Evolutionary conservation across 108 stramenopile species (phyloP).

Genomic region (Craspedostauros australis): DNA sequence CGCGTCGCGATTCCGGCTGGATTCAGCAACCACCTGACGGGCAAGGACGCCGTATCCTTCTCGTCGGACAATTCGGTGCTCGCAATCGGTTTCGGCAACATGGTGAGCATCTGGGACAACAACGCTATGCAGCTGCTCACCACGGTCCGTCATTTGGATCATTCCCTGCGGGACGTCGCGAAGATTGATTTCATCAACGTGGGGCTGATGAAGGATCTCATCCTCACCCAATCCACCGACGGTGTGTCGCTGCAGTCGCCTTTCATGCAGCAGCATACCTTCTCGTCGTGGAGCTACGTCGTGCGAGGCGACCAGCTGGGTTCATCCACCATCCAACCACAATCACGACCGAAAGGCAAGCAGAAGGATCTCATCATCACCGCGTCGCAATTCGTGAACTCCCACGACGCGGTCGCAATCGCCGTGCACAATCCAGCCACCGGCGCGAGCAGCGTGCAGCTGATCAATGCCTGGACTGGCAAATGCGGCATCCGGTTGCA

Average conservation of each 20-base stretch:
- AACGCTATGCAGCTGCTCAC: constrained; percentile 52
- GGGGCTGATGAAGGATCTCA: constrained; percentile 40
- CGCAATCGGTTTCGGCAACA: constrained; percentile 56
- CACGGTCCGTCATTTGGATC: constrained; percentile 34
- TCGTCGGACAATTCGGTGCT: constrained; percentile 69
- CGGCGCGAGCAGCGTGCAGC: too few relatives aligned
- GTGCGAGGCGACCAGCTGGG: too few relatives aligned
- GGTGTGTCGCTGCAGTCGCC: constrained; percentile 52
- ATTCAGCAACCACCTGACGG: constrained; percentile 40
- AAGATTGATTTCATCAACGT: constrained; percentile 30
- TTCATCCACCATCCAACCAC: too few relatives aligned
- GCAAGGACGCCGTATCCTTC: constrained; percentile 40
- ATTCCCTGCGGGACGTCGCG: constrained; percentile 8
- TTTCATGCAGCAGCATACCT: too few relatives aligned
- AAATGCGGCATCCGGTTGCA: too few relatives aligned
- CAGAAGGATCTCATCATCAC: too few relatives aligned
- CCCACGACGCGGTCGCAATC: too few relatives aligned
- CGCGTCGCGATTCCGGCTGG: constrained; percentile 69
- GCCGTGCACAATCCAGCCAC: too few relatives aligned
- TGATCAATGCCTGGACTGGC: too few relatives aligned
- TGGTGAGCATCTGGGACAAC: constrained; percentile 74
- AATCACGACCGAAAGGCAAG: too few relatives aligned
- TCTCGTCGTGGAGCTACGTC: too few relatives aligned
- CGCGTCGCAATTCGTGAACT: too few relatives aligned
- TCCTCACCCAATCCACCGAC: constrained; percentile 37